Evolutionary conservation across 2,329 filamentous ascomycete genomes (phyloP).

Genomic region (Triangularia setosa): DNA sequence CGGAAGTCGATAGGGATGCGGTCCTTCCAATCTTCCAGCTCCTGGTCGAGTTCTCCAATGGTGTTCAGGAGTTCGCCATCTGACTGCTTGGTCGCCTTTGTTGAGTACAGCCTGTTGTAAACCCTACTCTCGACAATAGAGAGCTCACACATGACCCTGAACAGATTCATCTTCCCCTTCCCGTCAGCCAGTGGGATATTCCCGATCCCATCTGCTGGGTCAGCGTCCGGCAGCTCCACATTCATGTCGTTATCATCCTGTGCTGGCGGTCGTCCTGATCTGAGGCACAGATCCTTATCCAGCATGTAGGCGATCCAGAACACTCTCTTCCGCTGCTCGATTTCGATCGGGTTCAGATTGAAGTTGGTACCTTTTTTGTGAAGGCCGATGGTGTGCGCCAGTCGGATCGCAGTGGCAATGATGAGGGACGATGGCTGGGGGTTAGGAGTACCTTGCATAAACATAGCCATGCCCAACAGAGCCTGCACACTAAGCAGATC

Average conservation of each 20-base stretch:
- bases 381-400: constrained; percentile 90
- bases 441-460: constrained; percentile 94
- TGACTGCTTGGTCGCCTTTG: constrained; percentile 84
- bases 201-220: constrained; percentile 87
- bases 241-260: constrained; percentile 78
- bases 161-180: constrained; percentile 90
- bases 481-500: constrained; percentile 94
- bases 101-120: constrained; percentile 89
- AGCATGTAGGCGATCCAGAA: constrained; percentile 66
- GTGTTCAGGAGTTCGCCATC: constrained; percentile 92
- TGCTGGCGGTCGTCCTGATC: constrained; percentile 55
- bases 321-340: constrained; percentile 74
- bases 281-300: constrained; percentile 60
- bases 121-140: constrained; percentile 89
- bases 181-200: constrained; percentile 88
- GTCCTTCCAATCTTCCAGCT: constrained; percentile 94
- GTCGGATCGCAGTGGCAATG: constrained; percentile 81
- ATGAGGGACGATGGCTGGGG: constrained; percentile 91
- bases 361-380: constrained; percentile 92
- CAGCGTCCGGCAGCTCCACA: constrained; percentile 86
- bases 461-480: constrained; percentile 86
- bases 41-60: constrained; percentile 87
- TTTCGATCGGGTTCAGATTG: constrained; percentile 87
- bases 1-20: constrained; percentile 91
- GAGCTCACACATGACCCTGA: constrained; percentile 88